A percentile compares a stretch with the other conserved stretches of the same genome.
These are phyloP conservation scores for Kodamaea plutei DNA, from an alignment of 1,139 yeast genomes.

Conservation along the genomic window DNA sequence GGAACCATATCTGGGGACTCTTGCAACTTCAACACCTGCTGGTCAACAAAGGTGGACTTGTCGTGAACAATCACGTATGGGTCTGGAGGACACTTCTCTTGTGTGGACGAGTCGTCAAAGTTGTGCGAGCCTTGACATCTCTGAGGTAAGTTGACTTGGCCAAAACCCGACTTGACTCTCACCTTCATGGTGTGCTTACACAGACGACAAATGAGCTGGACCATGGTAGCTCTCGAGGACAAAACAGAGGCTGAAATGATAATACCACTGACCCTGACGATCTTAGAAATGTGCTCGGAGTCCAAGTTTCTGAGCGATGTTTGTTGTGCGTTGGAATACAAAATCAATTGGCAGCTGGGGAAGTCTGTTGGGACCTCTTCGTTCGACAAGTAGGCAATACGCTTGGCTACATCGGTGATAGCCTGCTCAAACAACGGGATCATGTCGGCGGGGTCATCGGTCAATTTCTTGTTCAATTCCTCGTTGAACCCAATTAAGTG, in stretches of 20 bases:
- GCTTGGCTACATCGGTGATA: slow-evolving; percentile 83
- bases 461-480: slow-evolving; percentile 76
- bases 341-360: slow-evolving; percentile 79
- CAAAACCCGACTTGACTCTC: slow-evolving; percentile 69
- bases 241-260: slow-evolving; percentile 88
- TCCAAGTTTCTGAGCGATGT: slow-evolving; percentile 75
- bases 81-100: slow-evolving; percentile 77
- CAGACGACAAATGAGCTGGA: slow-evolving; percentile 81
- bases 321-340: slow-evolving; percentile 69
- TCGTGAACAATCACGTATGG: slow-evolving; percentile 95
- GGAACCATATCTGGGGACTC: slow-evolving; percentile 98
- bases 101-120: slow-evolving; percentile 41
- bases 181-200: slow-evolving; percentile 79
- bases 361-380: slow-evolving; percentile 55
- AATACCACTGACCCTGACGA: slow-evolving; percentile 90
- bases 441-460: slow-evolving; percentile 86
- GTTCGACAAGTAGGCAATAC: slow-evolving; percentile 61
- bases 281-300: slow-evolving; percentile 83
- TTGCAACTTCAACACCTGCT: slow-evolving; percentile 88
- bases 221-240: slow-evolving; percentile 79
- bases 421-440: slow-evolving; percentile 88
- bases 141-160: slow-evolving; percentile 74
- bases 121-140: slow-evolving; percentile 64
- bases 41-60: slow-evolving; percentile 87
- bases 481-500: slow-evolving; percentile 87